Evolutionary conservation across 2,329 filamentous ascomycete species (phyloP), one percentile per base, ranked within the genome.

Genomic region (Cadophora gregata): DNA sequence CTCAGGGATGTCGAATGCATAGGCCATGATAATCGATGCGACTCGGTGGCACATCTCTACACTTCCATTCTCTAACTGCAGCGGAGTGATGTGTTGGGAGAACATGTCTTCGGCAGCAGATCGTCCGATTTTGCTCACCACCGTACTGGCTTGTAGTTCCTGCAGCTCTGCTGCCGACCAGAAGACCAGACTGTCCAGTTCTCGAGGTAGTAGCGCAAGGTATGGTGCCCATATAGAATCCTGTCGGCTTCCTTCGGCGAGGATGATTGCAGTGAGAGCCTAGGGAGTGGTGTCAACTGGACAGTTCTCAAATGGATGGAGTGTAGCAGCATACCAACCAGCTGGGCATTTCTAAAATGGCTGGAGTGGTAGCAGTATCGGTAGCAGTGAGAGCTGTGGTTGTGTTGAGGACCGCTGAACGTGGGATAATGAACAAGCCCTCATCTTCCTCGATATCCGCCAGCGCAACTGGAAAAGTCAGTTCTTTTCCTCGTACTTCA

Each of bases 21-120:
- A 92, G 7, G 88, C 88, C 89, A 91, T 91, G 71, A 92, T 90
- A 21, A 87, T 82, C 9, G 86, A 89, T 12, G 86, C 89, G 82
- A 91, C 88, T 36, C 83, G 81, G 75, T 91, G 89, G 73, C 86
- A 87, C 14, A 75, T 74, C 67, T 82, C 74, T 67, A 82, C 71
- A 77, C 75, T 63, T 84, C 78, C 68, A 71, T 77, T 69, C 70
- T 70, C 59, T 73, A 86, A 72, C 14, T 83, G 77, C n/a, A 89
- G 76, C 1, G 87, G 87, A 4, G 85, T 73, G 29, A 90, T 77
- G 29, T 82, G 80, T 38, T 84, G 78, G 9, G 79, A 77, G 74
- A 91, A 90, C 42, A 81, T 81, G 58, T 84, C 79, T 68, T 91
- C 85, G 4, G 89, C 88, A 33, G 79, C 79, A 38, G 82, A 77